Evolutionary conservation across 257 asterid genomes (phyloP), one percentile per base, ranked within the genome.

Genomic region (Nicotiana otophora): DNA sequence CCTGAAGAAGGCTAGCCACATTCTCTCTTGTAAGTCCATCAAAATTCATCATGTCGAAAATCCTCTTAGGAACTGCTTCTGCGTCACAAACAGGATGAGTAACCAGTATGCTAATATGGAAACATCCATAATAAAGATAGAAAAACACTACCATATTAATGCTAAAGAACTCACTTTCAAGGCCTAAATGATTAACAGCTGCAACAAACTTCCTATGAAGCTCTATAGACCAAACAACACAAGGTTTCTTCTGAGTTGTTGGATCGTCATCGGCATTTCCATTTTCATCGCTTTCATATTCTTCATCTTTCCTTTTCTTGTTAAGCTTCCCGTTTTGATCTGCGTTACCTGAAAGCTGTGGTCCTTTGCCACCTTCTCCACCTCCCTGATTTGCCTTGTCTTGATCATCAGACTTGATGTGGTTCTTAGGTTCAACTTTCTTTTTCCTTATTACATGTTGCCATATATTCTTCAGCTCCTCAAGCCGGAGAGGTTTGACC

Each of bases 1-100:
- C 98, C 98, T 95, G 98, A 75, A 95, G 98, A 90, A 93, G 98
- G 90, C 98, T 95, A 1, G 98, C 98, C 72, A 95, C 98, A 39
- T 95, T 95, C 83, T 95, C 98, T 81, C 98, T 88, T 0, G 95
- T 90, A 82, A 95, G 95, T 85, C 96, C 94, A 39, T 95, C 97
- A 9, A 93, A 95, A 53, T 92, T 91, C 98, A 95, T 95, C 91
- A 93, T 81, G 85, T 93, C 97, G 76, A 95, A 93, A 82, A 95
- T 95, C 88, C 96, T 90, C 86, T 95, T 95, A 42, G 98, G 97
- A 77, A 93, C 96, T 16, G 98, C 97, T 91, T 92, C 98, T 95
- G 94, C 86, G 66, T 76, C 60, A 19, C 78, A 54, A 74, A 81
- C 26, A 72, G 11, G 46, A 39, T 10, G 54, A 17, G 33, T 30